Percentiles rank a stretch among this genome's conserved stretches.
Conservation (phyloP, 2,329 filamentous ascomycete genomes). For the Fusarium camptoceras region DNA sequence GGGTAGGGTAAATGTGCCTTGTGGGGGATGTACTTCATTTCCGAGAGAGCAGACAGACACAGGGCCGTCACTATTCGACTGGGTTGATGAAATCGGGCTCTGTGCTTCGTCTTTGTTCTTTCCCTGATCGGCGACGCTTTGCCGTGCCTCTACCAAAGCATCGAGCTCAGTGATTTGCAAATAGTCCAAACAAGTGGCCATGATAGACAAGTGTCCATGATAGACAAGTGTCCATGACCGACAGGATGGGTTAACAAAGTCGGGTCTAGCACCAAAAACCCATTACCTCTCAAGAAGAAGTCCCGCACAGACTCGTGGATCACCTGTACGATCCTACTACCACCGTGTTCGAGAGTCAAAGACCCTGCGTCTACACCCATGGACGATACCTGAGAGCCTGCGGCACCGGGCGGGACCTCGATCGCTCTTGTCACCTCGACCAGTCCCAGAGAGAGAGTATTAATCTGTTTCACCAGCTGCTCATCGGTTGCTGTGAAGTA, state of each 20-base stretch:
- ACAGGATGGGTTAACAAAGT: not conserved
- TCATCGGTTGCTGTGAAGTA: slow-evolving; percentile 8
- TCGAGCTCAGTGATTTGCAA: slow-evolving; percentile 21
- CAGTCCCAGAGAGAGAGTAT: slow-evolving; percentile 7
- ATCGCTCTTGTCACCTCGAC: slow-evolving; percentile 8
- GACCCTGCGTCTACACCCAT: slow-evolving; percentile 24
- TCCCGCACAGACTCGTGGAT: slow-evolving; percentile 29
- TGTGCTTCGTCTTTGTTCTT: not conserved
- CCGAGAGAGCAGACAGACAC: not conserved
- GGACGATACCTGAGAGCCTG: not conserved
- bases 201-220: not conserved
- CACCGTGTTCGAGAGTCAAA: slow-evolving; percentile 16
- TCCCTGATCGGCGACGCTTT: not conserved
- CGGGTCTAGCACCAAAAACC: not conserved
- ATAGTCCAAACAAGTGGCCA: slow-evolving; percentile 25
- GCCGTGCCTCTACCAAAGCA: not conserved
- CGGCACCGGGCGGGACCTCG: too few relatives aligned
- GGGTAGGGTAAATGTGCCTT: too few relatives aligned
- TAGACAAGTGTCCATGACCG: not conserved
- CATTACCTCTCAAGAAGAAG: slow-evolving; percentile 4
- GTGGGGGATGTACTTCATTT: not conserved
- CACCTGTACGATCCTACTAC: slow-evolving; percentile 9
- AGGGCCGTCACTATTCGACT: not conserved
- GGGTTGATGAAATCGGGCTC: not conserved
- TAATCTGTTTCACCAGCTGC: slow-evolving; percentile 29